A percentile compares a stretch with the other conserved stretches of the same genome.
phyloP scores from a whole-genome alignment of 2,329 filamentous ascomycete species.

The Calonectria pseudoreteaudii region DNA sequence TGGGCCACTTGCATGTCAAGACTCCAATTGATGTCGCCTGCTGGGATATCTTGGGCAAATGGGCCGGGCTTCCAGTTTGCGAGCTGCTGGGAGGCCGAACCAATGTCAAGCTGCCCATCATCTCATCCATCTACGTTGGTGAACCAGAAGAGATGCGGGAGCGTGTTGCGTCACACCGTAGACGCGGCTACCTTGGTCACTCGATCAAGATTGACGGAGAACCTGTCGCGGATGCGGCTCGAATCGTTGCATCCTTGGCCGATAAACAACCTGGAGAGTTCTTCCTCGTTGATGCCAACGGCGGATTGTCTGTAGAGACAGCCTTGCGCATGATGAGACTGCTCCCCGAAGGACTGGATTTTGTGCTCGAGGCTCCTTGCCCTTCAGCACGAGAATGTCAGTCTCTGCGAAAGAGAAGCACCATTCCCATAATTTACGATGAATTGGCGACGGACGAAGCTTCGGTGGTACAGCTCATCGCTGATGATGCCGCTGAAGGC shows the following conservation, averaged over 20 bases:
- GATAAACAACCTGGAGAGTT: slow-evolving; percentile 32
- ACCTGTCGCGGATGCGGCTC: slow-evolving; percentile 20
- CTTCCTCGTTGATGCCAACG: slow-evolving; percentile 35
- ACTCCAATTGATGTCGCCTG: slow-evolving; percentile 34
- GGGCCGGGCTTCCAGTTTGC: slow-evolving; percentile 33
- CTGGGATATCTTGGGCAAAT: slow-evolving; percentile 36
- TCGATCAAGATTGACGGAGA: slow-evolving; percentile 35
- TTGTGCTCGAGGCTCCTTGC: slow-evolving; percentile 37
- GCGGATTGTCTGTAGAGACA: slow-evolving; percentile 31
- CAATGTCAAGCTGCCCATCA: slow-evolving; percentile 26
- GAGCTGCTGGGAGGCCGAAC: slow-evolving; percentile 35
- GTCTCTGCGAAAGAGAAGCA: slow-evolving; percentile 26
- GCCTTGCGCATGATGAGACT: slow-evolving; percentile 32
- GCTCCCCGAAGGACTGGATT: slow-evolving; percentile 30
- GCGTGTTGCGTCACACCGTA: slow-evolving; percentile 23
- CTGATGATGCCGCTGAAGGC: slow-evolving; percentile 32
- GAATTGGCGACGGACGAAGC: slow-evolving; percentile 31
- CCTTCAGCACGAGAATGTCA: slow-evolving; percentile 29
- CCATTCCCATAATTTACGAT: slow-evolving; percentile 31
- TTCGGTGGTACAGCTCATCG: slow-evolving; percentile 29
- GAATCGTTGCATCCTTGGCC: slow-evolving; percentile 30
- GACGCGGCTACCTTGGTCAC: slow-evolving; percentile 28
- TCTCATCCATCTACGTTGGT: slow-evolving; percentile 33
- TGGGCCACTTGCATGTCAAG: slow-evolving; percentile 32
- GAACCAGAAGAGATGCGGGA: slow-evolving; percentile 31